Evolutionary conservation across 2,329 filamentous ascomycete species (phyloP).

Genomic region (Alternaria brassicae): DNA sequence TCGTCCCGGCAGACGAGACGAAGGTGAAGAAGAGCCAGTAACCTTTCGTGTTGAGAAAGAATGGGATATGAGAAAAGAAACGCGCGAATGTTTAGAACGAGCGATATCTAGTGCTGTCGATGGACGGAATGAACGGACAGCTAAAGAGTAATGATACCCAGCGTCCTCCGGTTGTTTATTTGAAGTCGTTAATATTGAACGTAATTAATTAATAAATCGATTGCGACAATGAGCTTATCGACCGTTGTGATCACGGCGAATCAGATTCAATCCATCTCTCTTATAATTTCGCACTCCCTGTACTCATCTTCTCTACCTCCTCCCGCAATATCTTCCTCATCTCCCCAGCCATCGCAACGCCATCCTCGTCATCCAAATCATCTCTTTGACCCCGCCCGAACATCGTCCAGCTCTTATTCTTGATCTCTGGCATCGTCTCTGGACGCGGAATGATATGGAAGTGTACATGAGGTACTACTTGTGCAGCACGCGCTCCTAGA

Average conservation of each 20-base stretch:
- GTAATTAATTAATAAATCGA: not conserved
- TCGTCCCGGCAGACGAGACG: conserved; percentile 55
- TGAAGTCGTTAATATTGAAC: not conserved
- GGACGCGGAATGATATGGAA: conserved; percentile 93
- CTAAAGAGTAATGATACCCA: conserved; percentile 8
- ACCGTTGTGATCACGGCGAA: not conserved
- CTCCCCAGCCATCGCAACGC: conserved; percentile 63
- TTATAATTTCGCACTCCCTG: conserved; percentile 13
- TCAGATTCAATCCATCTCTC: not conserved
- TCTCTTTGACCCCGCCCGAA: conserved; percentile 76
- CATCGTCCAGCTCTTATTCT: conserved; percentile 76
- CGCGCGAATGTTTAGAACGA: not conserved
- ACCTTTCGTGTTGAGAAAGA: not conserved
- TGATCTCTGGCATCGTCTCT: conserved; percentile 58
- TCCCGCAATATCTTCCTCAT: conserved; percentile 51
- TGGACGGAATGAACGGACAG: not conserved
- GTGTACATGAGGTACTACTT: conserved; percentile 92
- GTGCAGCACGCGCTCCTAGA: conserved; percentile 81
- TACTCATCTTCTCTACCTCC: conserved; percentile 42
- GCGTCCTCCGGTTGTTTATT: not conserved
- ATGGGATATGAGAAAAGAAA: not conserved
- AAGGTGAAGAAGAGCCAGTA: conserved; percentile 34
- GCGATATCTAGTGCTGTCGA: not conserved
- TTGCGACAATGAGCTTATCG: not conserved
- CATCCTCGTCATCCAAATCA: conserved; percentile 80